Percentiles rank a stretch among this genome's conserved stretches.
Evolutionary conservation across 805 yeast genomes (phyloP).

Genomic region (Saccharomycopsis vini): DNA sequence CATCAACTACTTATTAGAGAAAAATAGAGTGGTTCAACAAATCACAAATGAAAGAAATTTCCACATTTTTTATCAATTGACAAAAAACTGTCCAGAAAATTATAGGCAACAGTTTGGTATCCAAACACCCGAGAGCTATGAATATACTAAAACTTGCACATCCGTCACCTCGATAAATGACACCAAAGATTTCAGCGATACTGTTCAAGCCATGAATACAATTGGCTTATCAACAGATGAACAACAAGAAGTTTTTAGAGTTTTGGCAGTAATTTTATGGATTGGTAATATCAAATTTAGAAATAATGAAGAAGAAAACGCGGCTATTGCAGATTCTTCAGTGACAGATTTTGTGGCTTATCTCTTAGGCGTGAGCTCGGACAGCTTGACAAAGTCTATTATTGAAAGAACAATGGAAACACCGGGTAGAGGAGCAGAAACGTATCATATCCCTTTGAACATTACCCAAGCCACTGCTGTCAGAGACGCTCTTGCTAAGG

Average conservation of each 20-base stretch:
- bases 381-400: slow-evolving; percentile 54
- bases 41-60: slow-evolving; percentile 88
- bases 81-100: slow-evolving; percentile 79
- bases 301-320: slow-evolving; percentile 82
- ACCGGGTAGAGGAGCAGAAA: slow-evolving; percentile 78
- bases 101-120: slow-evolving; percentile 83
- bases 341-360: slow-evolving; percentile 96
- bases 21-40: slow-evolving; percentile 95
- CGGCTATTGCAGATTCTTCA: slow-evolving; percentile 71
- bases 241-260: slow-evolving; percentile 82
- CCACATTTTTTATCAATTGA: slow-evolving; percentile 93
- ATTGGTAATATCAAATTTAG: slow-evolving; percentile 82
- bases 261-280: slow-evolving; percentile 84
- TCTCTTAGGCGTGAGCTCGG: slow-evolving; percentile 69
- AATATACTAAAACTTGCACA: slow-evolving; percentile 83
- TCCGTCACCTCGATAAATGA: slow-evolving; percentile 85
- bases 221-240: slow-evolving; percentile 78
- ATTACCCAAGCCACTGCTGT: slow-evolving; percentile 90
- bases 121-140: slow-evolving; percentile 87
- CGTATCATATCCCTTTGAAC: slow-evolving; percentile 90
- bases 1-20: slow-evolving; percentile 88
- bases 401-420: slow-evolving; percentile 84
- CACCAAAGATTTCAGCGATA: slow-evolving; percentile 65
- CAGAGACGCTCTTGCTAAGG: slow-evolving; percentile 91
- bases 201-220: slow-evolving; percentile 75